Percentiles rank a stretch among this genome's conserved stretches.
Evolutionary conservation across 495 filamentous ascomycete genomes (phyloP).

Genomic region (Aspergillus olivimuriae): DNA sequence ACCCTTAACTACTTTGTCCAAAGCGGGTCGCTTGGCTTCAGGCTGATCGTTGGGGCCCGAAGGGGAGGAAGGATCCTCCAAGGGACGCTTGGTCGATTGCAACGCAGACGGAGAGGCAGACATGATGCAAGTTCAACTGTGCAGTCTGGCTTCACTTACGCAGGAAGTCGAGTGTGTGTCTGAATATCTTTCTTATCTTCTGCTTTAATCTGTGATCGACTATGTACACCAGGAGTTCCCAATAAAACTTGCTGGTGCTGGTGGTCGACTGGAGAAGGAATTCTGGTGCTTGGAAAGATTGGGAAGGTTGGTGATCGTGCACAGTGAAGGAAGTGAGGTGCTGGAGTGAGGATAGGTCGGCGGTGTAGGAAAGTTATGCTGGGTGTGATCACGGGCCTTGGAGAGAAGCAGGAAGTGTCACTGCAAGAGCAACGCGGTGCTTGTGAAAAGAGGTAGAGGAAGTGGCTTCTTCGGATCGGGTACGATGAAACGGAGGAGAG

Average conservation of each 20-base stretch:
- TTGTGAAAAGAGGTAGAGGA: conserved; percentile 13
- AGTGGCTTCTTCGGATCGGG: conserved; percentile 19
- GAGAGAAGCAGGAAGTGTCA: conserved; percentile 13
- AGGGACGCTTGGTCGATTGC: conserved; percentile 79
- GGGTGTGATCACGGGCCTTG: conserved; percentile 22
- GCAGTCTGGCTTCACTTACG: conserved; percentile 37
- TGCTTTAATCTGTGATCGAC: conserved; percentile 50
- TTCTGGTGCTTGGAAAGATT: conserved; percentile 38
- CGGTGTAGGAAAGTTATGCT: conserved; percentile 25
- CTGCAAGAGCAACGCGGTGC: conserved; percentile 21
- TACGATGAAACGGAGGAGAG: conserved; percentile 17
- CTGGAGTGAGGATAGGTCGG: conserved; percentile 22
- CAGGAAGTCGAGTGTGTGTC: conserved; percentile 29
- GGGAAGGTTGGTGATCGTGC: conserved; percentile 31
- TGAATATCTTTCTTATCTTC: conserved; percentile 38
- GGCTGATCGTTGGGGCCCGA: conserved; percentile 86
- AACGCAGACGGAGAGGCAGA: conserved; percentile 57
- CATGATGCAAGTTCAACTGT: conserved; percentile 38
- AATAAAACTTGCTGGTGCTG: conserved; percentile 90
- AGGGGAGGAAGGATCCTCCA: conserved; percentile 94
- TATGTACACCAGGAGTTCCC: conserved; percentile 87
- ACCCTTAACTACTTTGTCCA: conserved; percentile 79
- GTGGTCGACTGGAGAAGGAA: conserved; percentile 38
- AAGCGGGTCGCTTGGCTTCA: conserved; percentile 91
- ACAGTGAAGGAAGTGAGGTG: conserved; percentile 28